Base-by-base conservation (phyloP, 1,284 basidiomycete genomes). In the Fomitopsis schrenkii region DNA sequence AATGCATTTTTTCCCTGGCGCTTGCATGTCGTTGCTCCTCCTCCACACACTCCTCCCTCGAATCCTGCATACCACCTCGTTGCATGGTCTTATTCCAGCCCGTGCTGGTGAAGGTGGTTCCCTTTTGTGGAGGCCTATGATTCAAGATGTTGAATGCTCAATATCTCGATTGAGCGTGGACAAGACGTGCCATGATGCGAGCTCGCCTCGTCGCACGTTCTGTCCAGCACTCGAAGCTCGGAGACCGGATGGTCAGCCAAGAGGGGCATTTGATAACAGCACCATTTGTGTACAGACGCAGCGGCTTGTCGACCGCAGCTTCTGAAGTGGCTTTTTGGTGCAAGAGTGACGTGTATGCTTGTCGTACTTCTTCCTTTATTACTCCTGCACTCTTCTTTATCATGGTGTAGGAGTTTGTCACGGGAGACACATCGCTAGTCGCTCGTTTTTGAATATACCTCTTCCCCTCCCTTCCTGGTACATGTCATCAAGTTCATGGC, bases 231-330 rank as follows among this genome's bases (percentile, higher is more conserved):
- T 45, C 42, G 42, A 1, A 45, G 12, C 40, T 15, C 5, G n/a
- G n/a, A 6, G 4, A 15, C n/a, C 3, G 42, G 22, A 22, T 22
- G 42, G n/a, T 8, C 42, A 45, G 4, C 35, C 35, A 36, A 2
- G 35, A 17, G 26, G 26, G 7, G 17, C 1, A 33, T 15, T 60
- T 5, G 1, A 17, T 2, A 17, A 33, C 28, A 50, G 72, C 72
- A 74, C 69, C 68, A 59, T 72, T 33, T 73, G 74, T 75, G 74
- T 75, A 75, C 73, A 74, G 72, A 70, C 70, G 69, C 72, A 72
- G 72, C 68, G 73, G 70, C 66, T 59, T 58, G 63, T 61, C 63
- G 62, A 73, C 72, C 70, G 70, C 71, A 68, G 72, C 68, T 59
- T 73, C 72, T 75, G 74, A 74, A 74, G 72, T 72, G 71, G 71